Conservation (phyloP, 2,329 filamentous ascomycete species). For the Fusarium anguioides region DNA sequence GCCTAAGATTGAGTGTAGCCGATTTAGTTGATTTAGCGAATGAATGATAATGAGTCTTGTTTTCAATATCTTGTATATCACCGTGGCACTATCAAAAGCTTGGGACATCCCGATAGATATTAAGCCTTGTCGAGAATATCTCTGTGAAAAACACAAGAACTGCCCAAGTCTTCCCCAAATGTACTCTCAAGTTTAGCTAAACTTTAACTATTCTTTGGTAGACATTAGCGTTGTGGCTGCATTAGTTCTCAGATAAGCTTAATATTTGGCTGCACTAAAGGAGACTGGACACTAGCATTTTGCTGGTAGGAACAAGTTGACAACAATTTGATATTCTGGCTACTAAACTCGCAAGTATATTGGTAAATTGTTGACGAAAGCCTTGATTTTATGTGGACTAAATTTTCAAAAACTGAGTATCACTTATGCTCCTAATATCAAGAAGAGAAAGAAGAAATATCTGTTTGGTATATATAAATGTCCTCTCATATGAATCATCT, state of each 20-base stretch:
- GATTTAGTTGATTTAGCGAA: slow-evolving; percentile 23
- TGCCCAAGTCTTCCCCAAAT: too few relatives aligned
- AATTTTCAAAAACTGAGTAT: neutral
- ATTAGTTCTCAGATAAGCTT: neutral
- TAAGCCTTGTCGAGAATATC: too few relatives aligned
- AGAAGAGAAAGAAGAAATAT: neutral
- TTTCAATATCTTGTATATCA: neutral
- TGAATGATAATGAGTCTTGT: neutral
- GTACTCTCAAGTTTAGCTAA: too few relatives aligned
- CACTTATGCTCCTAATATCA: too few relatives aligned
- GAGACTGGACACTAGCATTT: too few relatives aligned
- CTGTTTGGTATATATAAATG: neutral
- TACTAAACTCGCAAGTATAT: neutral
- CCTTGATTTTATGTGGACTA: neutral
- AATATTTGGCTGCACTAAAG: neutral
- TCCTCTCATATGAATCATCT: neutral
- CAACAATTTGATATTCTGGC: neutral
- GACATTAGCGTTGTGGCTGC: too few relatives aligned
- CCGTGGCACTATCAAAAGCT: neutral
- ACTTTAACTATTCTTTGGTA: too few relatives aligned
- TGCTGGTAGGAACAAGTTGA: neutral
- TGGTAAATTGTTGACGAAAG: neutral
- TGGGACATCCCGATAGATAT: too few relatives aligned
- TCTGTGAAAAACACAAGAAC: too few relatives aligned
- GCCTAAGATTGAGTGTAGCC: slow-evolving; percentile 10